Evolutionary conservation across 139 green algal genomes (phyloP).

Genomic region (Chlamydomonas schloesseri): DNA sequence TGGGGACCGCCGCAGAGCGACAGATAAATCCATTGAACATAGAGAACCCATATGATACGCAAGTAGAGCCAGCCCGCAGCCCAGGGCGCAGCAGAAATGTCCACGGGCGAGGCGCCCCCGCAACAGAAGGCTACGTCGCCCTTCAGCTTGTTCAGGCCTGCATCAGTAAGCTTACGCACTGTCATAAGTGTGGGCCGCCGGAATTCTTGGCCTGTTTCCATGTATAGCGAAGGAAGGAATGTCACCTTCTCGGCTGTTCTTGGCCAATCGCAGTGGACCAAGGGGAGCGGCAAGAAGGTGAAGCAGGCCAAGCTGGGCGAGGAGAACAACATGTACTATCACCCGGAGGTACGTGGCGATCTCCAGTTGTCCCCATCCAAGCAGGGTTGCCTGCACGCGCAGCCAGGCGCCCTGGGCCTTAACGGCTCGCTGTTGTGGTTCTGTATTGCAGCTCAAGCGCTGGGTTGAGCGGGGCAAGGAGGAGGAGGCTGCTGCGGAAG

Average conservation of each 20-base stretch:
- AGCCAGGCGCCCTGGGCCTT: no score
- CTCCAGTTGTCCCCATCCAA: neutral
- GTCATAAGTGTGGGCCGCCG: no score
- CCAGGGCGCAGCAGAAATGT: no score
- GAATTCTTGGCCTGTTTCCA: no score
- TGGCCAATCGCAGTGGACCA: no score
- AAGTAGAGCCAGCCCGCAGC: neutral
- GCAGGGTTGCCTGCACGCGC: no score
- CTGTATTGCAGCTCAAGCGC: conserved; percentile 46
- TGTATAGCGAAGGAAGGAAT: no score
- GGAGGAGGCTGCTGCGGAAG: conserved; percentile 44
- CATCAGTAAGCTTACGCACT: neutral
- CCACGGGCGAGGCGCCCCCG: no score
- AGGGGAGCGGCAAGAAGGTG: neutral
- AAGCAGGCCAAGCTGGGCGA: conserved; percentile 34
- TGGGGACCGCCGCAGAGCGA: no score
- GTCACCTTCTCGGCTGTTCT: no score
- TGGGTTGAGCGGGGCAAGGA: conserved; percentile 64
- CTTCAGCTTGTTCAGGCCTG: neutral
- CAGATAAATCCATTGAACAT: no score
- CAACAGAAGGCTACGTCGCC: neutral
- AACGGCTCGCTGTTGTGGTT: neutral
- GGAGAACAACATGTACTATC: conserved; percentile 42
- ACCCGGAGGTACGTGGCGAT: conserved; percentile 9
- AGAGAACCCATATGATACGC: neutral